Evolutionary conservation across 2,329 filamentous ascomycete genomes (phyloP).

Genomic region (Arthrobotrys megalospora): DNA sequence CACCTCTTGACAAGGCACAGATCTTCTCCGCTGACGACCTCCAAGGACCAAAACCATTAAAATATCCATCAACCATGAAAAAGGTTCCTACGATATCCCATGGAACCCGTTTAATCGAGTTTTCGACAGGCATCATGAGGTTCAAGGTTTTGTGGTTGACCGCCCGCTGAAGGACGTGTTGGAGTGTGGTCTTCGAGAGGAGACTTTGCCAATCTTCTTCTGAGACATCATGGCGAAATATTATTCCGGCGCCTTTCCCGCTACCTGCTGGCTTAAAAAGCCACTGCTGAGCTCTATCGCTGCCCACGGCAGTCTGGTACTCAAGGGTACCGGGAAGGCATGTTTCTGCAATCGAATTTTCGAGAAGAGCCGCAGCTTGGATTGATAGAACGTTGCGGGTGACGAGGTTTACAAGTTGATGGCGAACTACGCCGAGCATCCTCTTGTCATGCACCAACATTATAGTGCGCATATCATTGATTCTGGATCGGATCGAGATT

Average conservation of each 20-base stretch:
- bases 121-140: conserved; percentile 23
- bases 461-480: conserved; percentile 69
- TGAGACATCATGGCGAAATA: conserved; percentile 67
- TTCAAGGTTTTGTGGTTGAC: conserved; percentile 55
- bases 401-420: conserved; percentile 66
- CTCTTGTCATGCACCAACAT: conserved; percentile 69
- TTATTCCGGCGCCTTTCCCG: conserved; percentile 68
- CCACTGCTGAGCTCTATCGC: conserved; percentile 64
- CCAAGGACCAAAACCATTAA: conserved; percentile 58
- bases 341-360: conserved; percentile 66
- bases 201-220: conserved; percentile 64
- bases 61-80: conserved; percentile 59
- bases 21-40: conserved; percentile 61
- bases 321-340: conserved; percentile 65
- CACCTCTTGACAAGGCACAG: conserved; percentile 58
- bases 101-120: conserved; percentile 1
- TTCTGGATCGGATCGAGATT: conserved; percentile 66
- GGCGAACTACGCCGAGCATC: conserved; percentile 68
- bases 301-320: conserved; percentile 60
- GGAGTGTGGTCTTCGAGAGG: background rate
- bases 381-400: conserved; percentile 9
- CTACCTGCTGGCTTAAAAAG: conserved; percentile 68
- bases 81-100: conserved; percentile 62
- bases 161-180: conserved; percentile 60
- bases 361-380: conserved; percentile 60